phyloP scores from a whole-genome alignment of 2,329 filamentous ascomycete genomes.

The Onygena corvina region DNA sequence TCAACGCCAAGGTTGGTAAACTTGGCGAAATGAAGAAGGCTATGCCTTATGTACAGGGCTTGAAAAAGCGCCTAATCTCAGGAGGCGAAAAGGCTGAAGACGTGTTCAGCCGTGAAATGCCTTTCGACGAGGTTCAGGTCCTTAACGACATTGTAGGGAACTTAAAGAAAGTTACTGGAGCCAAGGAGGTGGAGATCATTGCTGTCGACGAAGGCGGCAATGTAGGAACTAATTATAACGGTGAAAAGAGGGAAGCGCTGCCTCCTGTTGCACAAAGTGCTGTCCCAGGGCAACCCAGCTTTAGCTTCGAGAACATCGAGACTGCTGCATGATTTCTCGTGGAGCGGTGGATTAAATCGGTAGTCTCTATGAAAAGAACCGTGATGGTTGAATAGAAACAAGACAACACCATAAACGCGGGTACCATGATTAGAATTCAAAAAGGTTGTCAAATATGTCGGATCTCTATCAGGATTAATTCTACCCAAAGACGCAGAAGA shows the following conservation, averaged over 20 bases:
- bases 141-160: conserved; percentile 66
- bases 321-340: not conserved
- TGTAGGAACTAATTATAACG: conserved; percentile 33
- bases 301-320: conserved; percentile 69
- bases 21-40: conserved; percentile 79
- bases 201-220: conserved; percentile 50
- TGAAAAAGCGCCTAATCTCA: conserved; percentile 68
- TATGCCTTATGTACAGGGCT: conserved; percentile 84
- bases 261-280: conserved; percentile 56
- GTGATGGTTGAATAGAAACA: no score
- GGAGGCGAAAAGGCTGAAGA: conserved; percentile 52
- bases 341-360: not conserved
- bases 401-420: no score
- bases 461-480: no score
- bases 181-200: conserved; percentile 60
- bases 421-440: no score
- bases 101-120: conserved; percentile 72
- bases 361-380: not conserved
- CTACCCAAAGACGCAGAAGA: no score
- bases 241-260: conserved; percentile 41
- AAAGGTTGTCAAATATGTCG: no score
- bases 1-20: conserved; percentile 69
- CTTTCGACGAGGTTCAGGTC: conserved; percentile 71
- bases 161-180: conserved; percentile 63
- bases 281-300: conserved; percentile 69